Base-by-base conservation (phyloP, 208 protist genomes). In the Acanthamoeba castellanii region DNA sequence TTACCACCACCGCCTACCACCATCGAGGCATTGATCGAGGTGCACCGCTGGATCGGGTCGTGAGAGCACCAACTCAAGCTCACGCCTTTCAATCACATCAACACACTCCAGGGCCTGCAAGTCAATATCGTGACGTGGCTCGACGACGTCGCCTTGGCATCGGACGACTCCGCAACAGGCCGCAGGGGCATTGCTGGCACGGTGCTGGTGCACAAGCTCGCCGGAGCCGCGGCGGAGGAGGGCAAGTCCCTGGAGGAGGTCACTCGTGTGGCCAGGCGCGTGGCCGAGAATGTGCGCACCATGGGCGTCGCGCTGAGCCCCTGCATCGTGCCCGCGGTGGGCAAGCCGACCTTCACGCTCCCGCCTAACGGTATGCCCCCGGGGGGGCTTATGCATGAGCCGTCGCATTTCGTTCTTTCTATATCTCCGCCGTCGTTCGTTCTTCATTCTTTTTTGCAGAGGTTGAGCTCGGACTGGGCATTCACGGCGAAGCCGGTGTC, bases 381-480 rank as follows among this genome's bases (percentile, higher is more conserved):
- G 14, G 7, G 37, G 3, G 37, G 37, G 37, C 37, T 42, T 42
- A 42, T 42, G 37, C 37, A 42, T 42, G 37, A 76, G 47, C 20
- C 32, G 13, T 32, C 6, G 34, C 34, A 22, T 34, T 95, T 76
- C 27, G 13, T 55, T 57, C 47, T 34, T 42, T 42, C 37, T 42
- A 4, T 4, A 93, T 52, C 45, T 34, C n/a, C 45, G 14, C 57
- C 34, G 42, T 45, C 45, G 78, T 0, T 61, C 9, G 32, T 27
- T 52, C 9, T 52, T 95, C 18, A 74, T 52, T 25, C 52, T n/a
- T 52, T 87, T 16, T 59, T 94, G 96, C 95, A 16, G 94, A 95
- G 82, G 96, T 98, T 42, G 98, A 98, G 95, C 94, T 98, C n/a
- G 98, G 98, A 7, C 97, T 98, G n/a, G 98, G 98, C 72, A 99